phyloP scores from a whole-genome alignment of 495 filamentous ascomycete species.

The Penicillium antarcticum region DNA sequence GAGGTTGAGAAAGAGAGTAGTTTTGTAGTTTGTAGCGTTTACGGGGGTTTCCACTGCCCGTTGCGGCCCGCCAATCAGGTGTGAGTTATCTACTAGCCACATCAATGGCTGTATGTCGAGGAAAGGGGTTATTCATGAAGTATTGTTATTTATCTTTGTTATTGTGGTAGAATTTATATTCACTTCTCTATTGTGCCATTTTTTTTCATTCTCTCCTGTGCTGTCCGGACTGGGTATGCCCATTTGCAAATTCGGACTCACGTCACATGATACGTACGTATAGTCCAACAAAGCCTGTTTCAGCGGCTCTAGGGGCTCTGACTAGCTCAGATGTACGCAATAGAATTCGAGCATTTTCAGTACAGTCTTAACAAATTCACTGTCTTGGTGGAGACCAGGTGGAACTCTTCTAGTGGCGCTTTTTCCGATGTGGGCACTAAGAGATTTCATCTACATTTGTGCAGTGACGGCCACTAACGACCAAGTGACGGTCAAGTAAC shows the following conservation, averaged over 20 bases:
- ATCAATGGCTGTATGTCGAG: conserved; percentile 18
- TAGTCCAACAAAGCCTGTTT: not conserved
- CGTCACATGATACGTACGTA: conserved; percentile 8
- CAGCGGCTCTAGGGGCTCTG: not conserved
- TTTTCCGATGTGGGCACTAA: too few relatives aligned
- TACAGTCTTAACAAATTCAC: too few relatives aligned
- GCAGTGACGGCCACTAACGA: not conserved
- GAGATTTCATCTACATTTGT: too few relatives aligned
- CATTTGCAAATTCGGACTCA: not conserved
- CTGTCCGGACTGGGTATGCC: too few relatives aligned
- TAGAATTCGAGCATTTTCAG: too few relatives aligned
- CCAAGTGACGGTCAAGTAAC: not conserved
- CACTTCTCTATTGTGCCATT: not conserved
- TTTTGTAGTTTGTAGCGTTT: conserved; percentile 30
- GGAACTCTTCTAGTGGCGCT: too few relatives aligned
- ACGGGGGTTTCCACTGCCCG: conserved; percentile 11
- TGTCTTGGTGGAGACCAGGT: too few relatives aligned
- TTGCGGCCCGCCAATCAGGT: conserved; percentile 22
- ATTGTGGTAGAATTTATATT: not conserved
- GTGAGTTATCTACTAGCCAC: conserved; percentile 16
- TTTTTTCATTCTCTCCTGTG: not conserved
- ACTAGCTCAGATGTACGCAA: too few relatives aligned
- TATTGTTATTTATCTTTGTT: not conserved
- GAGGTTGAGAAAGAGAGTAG: conserved; percentile 16
- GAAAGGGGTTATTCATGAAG: conserved; percentile 10